Base-by-base conservation (phyloP, 352 stramenopile genomes). In the Globisporangium cylindrosporum region DNA sequence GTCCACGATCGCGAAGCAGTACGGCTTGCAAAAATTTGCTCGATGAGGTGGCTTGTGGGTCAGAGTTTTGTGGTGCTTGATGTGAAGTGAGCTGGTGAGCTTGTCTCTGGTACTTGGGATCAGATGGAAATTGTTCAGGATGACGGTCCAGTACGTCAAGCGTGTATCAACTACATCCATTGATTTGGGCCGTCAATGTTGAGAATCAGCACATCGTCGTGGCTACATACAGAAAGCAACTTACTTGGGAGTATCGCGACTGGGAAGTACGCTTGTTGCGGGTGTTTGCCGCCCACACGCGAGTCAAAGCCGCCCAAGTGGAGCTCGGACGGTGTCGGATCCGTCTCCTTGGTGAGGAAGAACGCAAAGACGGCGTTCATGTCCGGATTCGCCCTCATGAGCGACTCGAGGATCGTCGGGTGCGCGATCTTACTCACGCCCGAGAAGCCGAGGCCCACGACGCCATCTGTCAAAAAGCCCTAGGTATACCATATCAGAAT, bases 1-100 rank as follows among this genome's bases (percentile, higher is more conserved):
- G 59, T 89, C 82, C 29, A 90, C 67, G 66, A 90, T 90, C 32
- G 75, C 78, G 54, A 80, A 85, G 70, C 80, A 90, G 43, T 75
- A 66, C 3, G 69, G 68, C 4, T 67, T 57, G 63, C 81, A 89
- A 32, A 82, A 34, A 36, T 79, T 75, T 5, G 14, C 34, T 34
- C 49, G 55, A 15, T 36, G 22, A 4, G 36, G 20, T 55, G 38
- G 25, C 53, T 49, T n/a, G 4, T 38, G 25, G 22, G 25, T 34
- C 18, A 10, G 24, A 20, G 10, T 12, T 24, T 51, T 67, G 62
- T 25, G 24, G 4, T 49, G 49, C 32, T 12, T 59, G 32, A 9
- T 32, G 34, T n/a, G 62, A 18, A 0, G 34, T n/a, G n/a, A 24
- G 14, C 18, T 20, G 24, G 36, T 5, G 7, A 18, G 29, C 15